These are phyloP conservation scores for Apophysomyces trapeziformis DNA, from an alignment of 371 early-diverging fungal species.

Conservation along the genomic window DNA sequence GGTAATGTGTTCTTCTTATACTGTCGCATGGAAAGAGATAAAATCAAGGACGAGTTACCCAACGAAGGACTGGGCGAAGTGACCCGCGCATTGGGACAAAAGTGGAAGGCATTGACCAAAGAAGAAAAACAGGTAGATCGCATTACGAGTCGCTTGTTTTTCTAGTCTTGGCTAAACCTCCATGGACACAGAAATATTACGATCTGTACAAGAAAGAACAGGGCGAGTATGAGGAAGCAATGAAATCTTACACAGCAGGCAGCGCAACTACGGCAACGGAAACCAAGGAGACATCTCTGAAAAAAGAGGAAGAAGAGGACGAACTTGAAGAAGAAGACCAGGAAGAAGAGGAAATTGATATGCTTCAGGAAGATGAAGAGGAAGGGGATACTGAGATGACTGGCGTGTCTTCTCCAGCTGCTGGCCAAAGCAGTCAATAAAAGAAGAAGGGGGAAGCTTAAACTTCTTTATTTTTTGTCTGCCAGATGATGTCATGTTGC, in stretches of 20 bases:
- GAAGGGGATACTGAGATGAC: background rate
- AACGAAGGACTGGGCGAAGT: slow-evolving; percentile 50
- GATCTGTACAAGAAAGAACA: slow-evolving; percentile 48
- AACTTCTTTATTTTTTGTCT: background rate
- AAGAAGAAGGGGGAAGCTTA: background rate
- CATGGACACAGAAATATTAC: slow-evolving; percentile 38
- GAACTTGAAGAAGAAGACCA: slow-evolving; percentile 3
- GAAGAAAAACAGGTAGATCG: slow-evolving; percentile 46
- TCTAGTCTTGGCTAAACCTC: background rate
- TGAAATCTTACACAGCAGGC: slow-evolving; percentile 40
- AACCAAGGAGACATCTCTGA: background rate
- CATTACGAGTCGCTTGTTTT: background rate
- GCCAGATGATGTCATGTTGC: slow-evolving; percentile 1
- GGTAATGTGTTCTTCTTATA: slow-evolving; percentile 67
- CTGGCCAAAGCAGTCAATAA: background rate
- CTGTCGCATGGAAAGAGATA: slow-evolving; percentile 57
- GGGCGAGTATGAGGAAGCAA: slow-evolving; percentile 46
- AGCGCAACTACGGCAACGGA: background rate
- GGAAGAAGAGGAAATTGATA: slow-evolving; percentile 1
- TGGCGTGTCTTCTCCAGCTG: background rate
- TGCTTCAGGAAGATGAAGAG: slow-evolving; percentile 6
- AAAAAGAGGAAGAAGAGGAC: slow-evolving; percentile 4
- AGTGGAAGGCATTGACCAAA: slow-evolving; percentile 50
- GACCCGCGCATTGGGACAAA: slow-evolving; percentile 48
- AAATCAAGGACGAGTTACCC: slow-evolving; percentile 55